Evolutionary conservation across 441 rosid genomes (phyloP).

Genomic region (Syzygium syzygioides): DNA sequence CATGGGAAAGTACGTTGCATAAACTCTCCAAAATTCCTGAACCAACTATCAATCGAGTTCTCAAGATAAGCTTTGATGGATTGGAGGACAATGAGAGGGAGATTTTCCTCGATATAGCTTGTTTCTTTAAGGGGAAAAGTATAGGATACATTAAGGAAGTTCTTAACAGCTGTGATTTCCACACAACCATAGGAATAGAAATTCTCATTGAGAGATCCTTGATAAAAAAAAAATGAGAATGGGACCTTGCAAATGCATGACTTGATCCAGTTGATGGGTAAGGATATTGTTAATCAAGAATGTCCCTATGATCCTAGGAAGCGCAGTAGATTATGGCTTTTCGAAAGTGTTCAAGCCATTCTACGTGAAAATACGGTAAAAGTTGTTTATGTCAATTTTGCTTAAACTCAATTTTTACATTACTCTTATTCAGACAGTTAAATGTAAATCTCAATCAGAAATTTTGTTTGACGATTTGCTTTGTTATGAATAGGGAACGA

Average conservation of each 20-base stretch:
- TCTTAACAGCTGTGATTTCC: rapidly evolving
- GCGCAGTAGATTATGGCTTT: background rate
- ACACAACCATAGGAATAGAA: background rate
- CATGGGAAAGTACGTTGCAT: background rate
- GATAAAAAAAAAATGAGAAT: background rate
- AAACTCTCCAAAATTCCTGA: background rate
- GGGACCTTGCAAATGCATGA: background rate
- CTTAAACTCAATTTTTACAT: background rate
- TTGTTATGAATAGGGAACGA: background rate
- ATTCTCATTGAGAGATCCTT: background rate
- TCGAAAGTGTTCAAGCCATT: rapidly evolving
- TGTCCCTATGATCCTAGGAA: background rate
- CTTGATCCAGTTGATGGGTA: background rate
- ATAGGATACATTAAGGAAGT: rapidly evolving
- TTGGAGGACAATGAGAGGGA: rapidly evolving
- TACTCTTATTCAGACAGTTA: background rate
- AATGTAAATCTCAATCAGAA: background rate
- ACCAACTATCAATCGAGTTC: rapidly evolving
- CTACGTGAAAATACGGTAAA: background rate
- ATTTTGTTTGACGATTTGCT: background rate
- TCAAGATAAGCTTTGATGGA: background rate
- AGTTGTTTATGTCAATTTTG: background rate
- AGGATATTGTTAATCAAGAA: background rate
- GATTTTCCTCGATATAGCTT: background rate
- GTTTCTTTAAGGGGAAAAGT: rapidly evolving